Evolutionary conservation across 805 yeast genomes (phyloP).

Genomic region (Candida ponderosae): DNA sequence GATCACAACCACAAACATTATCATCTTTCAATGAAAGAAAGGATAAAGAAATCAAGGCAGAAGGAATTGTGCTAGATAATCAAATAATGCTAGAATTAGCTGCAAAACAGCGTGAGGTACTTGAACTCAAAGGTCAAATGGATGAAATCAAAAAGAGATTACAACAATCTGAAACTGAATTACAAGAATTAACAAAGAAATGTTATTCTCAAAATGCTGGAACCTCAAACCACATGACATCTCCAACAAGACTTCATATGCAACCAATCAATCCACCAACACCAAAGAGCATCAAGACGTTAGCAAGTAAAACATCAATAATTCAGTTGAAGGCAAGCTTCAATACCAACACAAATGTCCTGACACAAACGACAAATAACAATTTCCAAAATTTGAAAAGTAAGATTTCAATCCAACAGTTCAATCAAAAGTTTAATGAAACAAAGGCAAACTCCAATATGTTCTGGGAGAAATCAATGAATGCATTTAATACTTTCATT

Average conservation of each 20-base stretch:
- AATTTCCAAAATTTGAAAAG: conserved; percentile 1
- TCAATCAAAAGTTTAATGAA: not conserved
- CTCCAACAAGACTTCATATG: conserved; percentile 15
- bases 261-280: conserved; percentile 2
- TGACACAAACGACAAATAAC: not conserved
- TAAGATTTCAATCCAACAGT: not conserved
- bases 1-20: too few relatives aligned
- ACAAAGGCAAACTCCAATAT: not conserved
- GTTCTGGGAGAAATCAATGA: not conserved
- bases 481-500: not conserved
- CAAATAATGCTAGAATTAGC: conserved; percentile 33
- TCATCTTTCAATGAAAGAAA: too few relatives aligned
- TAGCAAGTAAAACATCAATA: not conserved
- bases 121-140: conserved; percentile 37
- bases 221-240: conserved; percentile 10
- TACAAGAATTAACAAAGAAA: conserved; percentile 24
- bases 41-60: not conserved
- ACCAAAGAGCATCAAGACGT: not conserved
- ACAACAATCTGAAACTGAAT: conserved; percentile 29
- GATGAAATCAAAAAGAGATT: conserved; percentile 28
- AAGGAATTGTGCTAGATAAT: conserved; percentile 4
- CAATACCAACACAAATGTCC: not conserved
- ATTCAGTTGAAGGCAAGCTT: not conserved
- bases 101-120: conserved; percentile 43
- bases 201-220: conserved; percentile 15